Evolutionary conservation across 495 filamentous ascomycete genomes (phyloP).

Genomic region (Aspergillus leporis): DNA sequence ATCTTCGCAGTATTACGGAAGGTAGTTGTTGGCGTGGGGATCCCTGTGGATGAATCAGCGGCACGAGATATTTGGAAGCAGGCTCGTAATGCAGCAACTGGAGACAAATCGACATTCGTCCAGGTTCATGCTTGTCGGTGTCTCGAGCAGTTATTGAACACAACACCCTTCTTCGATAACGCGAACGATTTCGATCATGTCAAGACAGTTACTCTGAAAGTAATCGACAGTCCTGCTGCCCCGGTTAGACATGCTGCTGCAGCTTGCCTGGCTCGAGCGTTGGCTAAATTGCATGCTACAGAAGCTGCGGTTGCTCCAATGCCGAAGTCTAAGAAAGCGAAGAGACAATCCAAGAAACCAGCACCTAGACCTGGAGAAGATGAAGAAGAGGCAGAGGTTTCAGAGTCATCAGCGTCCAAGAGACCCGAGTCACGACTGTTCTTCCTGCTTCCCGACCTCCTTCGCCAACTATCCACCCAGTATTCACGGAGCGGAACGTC

Average conservation of each 20-base stretch:
- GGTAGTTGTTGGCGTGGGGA: conserved; percentile 67
- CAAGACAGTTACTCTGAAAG: conserved; percentile 76
- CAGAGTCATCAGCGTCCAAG: conserved; percentile 67
- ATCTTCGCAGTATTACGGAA: conserved; percentile 80
- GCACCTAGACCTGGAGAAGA: conserved; percentile 68
- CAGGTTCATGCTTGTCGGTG: conserved; percentile 80
- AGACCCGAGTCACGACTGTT: conserved; percentile 67
- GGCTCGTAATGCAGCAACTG: conserved; percentile 70
- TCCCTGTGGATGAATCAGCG: conserved; percentile 79
- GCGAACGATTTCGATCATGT: conserved; percentile 88
- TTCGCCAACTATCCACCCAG: conserved; percentile 78
- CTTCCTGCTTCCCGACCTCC: conserved; percentile 75
- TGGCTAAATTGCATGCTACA: conserved; percentile 80
- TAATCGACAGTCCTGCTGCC: conserved; percentile 74
- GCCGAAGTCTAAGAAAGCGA: conserved; percentile 71
- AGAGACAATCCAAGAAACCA: conserved; percentile 69
- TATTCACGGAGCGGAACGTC: conserved; percentile 80
- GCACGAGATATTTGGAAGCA: conserved; percentile 93
- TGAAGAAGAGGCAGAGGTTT: conserved; percentile 70
- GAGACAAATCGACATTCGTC: conserved; percentile 80
- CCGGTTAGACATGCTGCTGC: conserved; percentile 83
- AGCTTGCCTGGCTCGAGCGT: conserved; percentile 72
- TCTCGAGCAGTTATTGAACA: conserved; percentile 67
- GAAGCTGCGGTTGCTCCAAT: conserved; percentile 53
- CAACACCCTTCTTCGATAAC: conserved; percentile 82